Percentiles rank a stretch among this genome's conserved stretches.
phyloP scores from a whole-genome alignment of 2,329 filamentous ascomycete species.

The Emmonsia crescens region DNA sequence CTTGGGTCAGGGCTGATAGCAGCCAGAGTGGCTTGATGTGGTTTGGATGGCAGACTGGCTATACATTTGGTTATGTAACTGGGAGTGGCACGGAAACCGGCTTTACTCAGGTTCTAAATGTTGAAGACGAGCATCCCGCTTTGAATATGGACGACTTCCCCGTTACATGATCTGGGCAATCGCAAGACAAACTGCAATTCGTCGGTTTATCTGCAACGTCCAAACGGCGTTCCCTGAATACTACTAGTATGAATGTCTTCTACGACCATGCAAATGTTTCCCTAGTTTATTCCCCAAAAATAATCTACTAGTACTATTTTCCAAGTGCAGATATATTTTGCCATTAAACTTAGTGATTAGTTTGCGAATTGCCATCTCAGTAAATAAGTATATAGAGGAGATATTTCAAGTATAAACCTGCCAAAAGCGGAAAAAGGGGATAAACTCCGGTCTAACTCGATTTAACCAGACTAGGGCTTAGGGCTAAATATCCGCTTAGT shows the following conservation, averaged over 20 bases:
- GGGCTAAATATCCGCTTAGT: constrained; percentile 22
- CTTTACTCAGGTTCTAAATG: constrained; percentile 6
- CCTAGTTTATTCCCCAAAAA: background rate
- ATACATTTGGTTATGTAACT: constrained; percentile 9
- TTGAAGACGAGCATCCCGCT: constrained; percentile 7
- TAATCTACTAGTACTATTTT: background rate
- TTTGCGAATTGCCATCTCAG: no score
- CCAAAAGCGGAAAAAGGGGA: background rate
- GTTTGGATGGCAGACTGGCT: constrained; percentile 10
- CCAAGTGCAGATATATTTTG: background rate
- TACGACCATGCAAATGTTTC: background rate
- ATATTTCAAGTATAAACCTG: no score
- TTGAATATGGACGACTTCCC: constrained; percentile 8
- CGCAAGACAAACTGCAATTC: no score
- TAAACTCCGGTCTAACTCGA: constrained; percentile 10
- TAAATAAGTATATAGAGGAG: no score
- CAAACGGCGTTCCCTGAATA: no score
- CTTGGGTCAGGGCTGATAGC: constrained; percentile 7
- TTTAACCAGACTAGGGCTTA: constrained; percentile 24
- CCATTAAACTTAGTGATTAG: no score
- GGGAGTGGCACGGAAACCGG: constrained; percentile 4
- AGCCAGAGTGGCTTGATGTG: constrained; percentile 9
- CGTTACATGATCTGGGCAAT: background rate
- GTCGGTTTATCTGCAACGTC: no score
- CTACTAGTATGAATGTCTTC: background rate